These are phyloP conservation scores for Ramichloridium luteum DNA, from an alignment of 2,329 filamentous ascomycete species.

Conservation along the genomic window DNA sequence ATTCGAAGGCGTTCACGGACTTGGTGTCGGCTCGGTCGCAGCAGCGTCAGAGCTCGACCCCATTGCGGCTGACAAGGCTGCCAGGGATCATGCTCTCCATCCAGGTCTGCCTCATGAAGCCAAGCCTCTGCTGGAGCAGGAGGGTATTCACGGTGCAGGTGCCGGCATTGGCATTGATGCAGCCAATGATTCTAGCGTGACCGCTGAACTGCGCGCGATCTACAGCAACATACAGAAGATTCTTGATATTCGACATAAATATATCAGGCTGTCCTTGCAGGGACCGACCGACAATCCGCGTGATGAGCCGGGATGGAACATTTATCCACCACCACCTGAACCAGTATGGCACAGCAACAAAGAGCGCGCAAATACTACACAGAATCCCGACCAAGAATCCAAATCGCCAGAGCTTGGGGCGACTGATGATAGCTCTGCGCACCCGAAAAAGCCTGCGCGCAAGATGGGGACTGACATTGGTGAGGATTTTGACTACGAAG, in stretches of 20 bases:
- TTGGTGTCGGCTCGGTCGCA: slow-evolving; percentile 5
- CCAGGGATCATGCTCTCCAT: slow-evolving; percentile 39
- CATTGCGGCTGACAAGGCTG: slow-evolving; percentile 35
- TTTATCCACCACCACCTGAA: slow-evolving; percentile 85
- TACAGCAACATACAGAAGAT: slow-evolving; percentile 84
- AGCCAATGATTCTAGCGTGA: slow-evolving; percentile 62
- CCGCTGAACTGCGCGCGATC: slow-evolving; percentile 70
- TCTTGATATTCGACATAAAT: slow-evolving; percentile 78
- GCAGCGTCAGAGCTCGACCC: slow-evolving; percentile 12
- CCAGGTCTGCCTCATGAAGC: slow-evolving; percentile 42
- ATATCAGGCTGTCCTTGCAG: slow-evolving; percentile 76
- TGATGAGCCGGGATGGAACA: slow-evolving; percentile 68
- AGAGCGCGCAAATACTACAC: slow-evolving; percentile 11
- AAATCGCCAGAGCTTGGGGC: background rate
- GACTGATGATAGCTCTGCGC: slow-evolving; percentile 13
- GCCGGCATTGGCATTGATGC: slow-evolving; percentile 47
- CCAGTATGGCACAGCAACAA: slow-evolving; percentile 61
- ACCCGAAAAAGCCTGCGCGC: slow-evolving; percentile 39
- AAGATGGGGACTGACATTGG: slow-evolving; percentile 87
- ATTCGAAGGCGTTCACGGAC: slow-evolving; percentile 16
- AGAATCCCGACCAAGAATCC: slow-evolving; percentile 9
- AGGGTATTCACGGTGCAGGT: slow-evolving; percentile 46
- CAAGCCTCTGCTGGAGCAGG: slow-evolving; percentile 41
- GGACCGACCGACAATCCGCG: slow-evolving; percentile 75
- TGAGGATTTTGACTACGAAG: slow-evolving; percentile 76